Evolutionary conservation across 148 eudicot species (phyloP), one percentile per base, ranked within the genome.

Genomic region (Camellia granthamiana): DNA sequence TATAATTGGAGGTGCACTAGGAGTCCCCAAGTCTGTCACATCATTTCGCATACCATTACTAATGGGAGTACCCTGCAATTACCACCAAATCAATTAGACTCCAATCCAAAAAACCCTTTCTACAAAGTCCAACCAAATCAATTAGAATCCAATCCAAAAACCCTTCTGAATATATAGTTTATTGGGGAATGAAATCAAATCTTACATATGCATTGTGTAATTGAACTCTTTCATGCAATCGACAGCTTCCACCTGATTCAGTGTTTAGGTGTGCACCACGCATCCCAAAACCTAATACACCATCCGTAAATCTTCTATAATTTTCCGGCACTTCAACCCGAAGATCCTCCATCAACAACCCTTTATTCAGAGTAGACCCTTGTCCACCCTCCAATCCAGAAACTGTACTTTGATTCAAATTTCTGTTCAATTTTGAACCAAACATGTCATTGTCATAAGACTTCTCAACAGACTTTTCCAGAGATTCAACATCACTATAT

Each of bases 1-100:
- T 67, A 84, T 67, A 75, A 92, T 87, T 6, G 98, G 98, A 67
- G 98, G 98, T 63, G 98, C 98, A 88, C 96, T 94, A 1, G 98
- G 98, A 72, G 96, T 94, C 75, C 96, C 95, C 81, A 90, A 81
- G 77, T 87, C 93, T 11, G 75, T 76, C 3, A 67, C 81, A 82
- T 84, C 92, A 83, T 84, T 86, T 71, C 61, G 78, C 47, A 56
- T 81, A 16, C 76, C 78, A 54, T 72, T 78, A 72, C 83, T 80
- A 70, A 84, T 71, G 42, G 94, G 92, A 67, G 94, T 89, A 60
- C 83, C 90, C 98, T 94, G 85, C 85, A 88, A 70, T 79, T 30
- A 78, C n/a, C 51, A 80, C 54, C 58, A 14, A 23, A 44, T 23
- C 23, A 43, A 69, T 68, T 23, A 59, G 7, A 69, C 5, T 8